These are phyloP conservation scores for Hirschfeldia incana DNA, from an alignment of 345 rosid genomes.

Conservation along the genomic window DNA sequence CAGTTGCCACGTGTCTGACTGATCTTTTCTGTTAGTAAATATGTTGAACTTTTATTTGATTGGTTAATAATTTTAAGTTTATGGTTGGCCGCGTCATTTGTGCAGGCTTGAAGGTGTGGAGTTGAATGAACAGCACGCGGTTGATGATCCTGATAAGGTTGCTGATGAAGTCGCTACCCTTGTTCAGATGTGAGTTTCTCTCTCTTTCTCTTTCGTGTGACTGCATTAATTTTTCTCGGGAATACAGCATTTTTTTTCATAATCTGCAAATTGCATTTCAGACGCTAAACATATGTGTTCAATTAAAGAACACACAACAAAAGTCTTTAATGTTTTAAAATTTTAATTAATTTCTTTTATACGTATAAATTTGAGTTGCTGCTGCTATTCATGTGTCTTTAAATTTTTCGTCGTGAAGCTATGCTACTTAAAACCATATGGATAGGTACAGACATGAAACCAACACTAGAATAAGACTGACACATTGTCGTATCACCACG, in stretches of 20 bases:
- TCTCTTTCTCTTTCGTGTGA: conserved; percentile 18
- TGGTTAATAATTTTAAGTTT: conserved; percentile 2
- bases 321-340: not conserved
- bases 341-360: not conserved
- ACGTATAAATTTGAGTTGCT: not conserved
- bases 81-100: conserved; percentile 38
- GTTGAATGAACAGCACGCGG: conserved; percentile 58
- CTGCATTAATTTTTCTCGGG: conserved; percentile 17
- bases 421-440: conserved; percentile 8
- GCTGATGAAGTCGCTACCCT: conserved; percentile 59
- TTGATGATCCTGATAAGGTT: conserved; percentile 64
- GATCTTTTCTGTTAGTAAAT: not conserved
- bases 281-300: not conserved
- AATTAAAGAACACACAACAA: not conserved
- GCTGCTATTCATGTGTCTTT: not conserved
- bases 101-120: conserved; percentile 37
- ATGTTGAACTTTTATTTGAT: not conserved
- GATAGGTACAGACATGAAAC: conserved; percentile 22
- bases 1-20: not conserved
- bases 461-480: conserved; percentile 18
- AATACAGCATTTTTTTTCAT: not conserved
- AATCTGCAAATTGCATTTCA: conserved; percentile 8
- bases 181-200: conserved; percentile 58
- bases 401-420: not conserved
- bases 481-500: conserved; percentile 36